These are phyloP conservation scores for Berberis vulgaris DNA, from an alignment of 164 flowering plant species.

Conservation along the genomic window DNA sequence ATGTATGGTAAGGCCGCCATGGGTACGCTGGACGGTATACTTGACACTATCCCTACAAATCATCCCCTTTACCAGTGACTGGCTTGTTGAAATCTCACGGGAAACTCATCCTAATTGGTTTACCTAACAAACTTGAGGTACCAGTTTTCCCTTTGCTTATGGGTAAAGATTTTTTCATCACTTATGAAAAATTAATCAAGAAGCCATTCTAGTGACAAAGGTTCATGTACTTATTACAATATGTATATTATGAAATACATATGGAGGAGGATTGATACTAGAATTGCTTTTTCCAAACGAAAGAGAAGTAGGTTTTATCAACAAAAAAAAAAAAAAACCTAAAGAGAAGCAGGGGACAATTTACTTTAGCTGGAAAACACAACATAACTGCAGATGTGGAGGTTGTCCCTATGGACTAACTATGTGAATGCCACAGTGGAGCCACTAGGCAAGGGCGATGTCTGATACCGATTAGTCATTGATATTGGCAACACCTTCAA, in stretches of 20 bases:
- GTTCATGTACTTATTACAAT: not conserved
- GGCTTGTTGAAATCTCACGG: conserved; percentile 32
- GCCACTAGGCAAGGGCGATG: conserved; percentile 12
- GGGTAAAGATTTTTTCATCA: conserved; percentile 20
- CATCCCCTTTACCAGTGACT: conserved; percentile 36
- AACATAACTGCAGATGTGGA: conserved; percentile 18
- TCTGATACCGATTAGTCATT: conserved; percentile 20
- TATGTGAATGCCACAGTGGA: conserved; percentile 20
- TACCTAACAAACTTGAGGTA: conserved; percentile 35
- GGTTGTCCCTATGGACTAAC: conserved; percentile 13
- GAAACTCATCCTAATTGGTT: conserved; percentile 36
- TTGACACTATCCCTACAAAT: conserved; percentile 36
- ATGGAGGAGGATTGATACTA: conserved; percentile 6
- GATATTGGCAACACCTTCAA: conserved; percentile 10
- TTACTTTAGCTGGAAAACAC: conserved; percentile 14
- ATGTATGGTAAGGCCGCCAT: conserved; percentile 22
- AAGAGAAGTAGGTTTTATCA: not conserved
- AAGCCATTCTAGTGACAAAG: no score
- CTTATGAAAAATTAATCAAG: not conserved
- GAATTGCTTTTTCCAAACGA: conserved; percentile 18
- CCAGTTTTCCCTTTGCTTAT: conserved; percentile 27
- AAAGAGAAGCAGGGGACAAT: conserved; percentile 17
- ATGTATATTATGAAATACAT: not conserved
- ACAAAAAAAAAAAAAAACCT: no score
- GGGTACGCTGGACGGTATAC: conserved; percentile 38